Evolutionary conservation across 345 rosid genomes (phyloP).

Genomic region (Salix brachista): DNA sequence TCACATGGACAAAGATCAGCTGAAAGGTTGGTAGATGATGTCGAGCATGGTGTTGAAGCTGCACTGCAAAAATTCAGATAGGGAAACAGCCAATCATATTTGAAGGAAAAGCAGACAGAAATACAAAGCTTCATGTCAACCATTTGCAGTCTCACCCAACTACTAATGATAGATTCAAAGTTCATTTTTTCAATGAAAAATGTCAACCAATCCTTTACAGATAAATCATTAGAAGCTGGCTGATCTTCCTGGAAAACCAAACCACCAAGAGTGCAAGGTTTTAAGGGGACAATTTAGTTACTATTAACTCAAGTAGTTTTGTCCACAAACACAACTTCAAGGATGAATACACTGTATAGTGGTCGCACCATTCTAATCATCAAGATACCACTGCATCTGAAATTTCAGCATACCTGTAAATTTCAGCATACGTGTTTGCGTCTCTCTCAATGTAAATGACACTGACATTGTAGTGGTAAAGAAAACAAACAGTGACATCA

Average conservation of each 20-base stretch:
- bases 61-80: constrained; percentile 70
- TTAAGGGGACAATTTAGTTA: background rate
- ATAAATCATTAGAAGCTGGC: background rate
- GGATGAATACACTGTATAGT: background rate
- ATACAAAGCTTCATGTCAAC: background rate
- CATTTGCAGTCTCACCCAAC: background rate
- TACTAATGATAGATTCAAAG: background rate
- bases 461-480: constrained; percentile 99
- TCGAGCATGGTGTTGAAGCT: constrained; percentile 99
- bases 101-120: constrained; percentile 11
- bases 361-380: constrained; percentile 6
- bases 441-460: constrained; percentile 95
- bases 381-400: background rate
- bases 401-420: constrained; percentile 66
- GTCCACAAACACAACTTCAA: background rate
- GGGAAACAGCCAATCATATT: constrained; percentile 31
- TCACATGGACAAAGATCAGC: constrained; percentile 93
- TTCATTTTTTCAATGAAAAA: background rate
- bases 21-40: constrained; percentile 95
- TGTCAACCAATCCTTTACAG: too few species aligned
- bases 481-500: constrained; percentile 98
- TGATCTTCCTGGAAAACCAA: constrained; percentile 10
- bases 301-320: background rate
- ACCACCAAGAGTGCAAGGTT: constrained; percentile 3
- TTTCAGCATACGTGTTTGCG: constrained; percentile 95